Evolutionary conservation across 495 filamentous ascomycete genomes (phyloP).

Genomic region (Penicillium chermesinum): DNA sequence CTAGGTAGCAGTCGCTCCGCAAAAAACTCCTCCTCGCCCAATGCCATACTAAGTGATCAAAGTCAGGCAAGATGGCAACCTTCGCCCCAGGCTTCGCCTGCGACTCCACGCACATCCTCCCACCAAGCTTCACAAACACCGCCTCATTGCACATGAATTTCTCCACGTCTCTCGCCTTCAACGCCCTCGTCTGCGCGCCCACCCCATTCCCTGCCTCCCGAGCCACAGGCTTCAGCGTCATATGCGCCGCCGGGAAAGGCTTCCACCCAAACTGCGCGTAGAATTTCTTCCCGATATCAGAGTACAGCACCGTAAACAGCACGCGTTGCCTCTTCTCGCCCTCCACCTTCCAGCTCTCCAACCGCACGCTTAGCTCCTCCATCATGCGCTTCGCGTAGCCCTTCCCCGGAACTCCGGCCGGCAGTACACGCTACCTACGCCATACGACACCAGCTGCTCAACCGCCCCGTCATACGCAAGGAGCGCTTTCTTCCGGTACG

Average conservation of each 20-base stretch:
- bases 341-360: constrained; percentile 50
- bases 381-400: constrained; percentile 78
- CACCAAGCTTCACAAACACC: constrained; percentile 28
- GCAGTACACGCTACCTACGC: constrained; percentile 83
- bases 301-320: constrained; percentile 74
- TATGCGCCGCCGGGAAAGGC: constrained; percentile 64
- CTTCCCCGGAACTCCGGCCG: constrained; percentile 60
- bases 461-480: constrained; percentile 46
- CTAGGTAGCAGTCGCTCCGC: constrained; percentile 43
- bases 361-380: constrained; percentile 46
- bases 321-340: constrained; percentile 30
- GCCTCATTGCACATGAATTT: constrained; percentile 31
- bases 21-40: constrained; percentile 83
- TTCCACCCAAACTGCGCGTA: constrained; percentile 81
- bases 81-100: constrained; percentile 28
- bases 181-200: constrained; percentile 17
- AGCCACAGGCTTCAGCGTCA: constrained; percentile 49
- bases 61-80: constrained; percentile 68
- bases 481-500: constrained; percentile 69
- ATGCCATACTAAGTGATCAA: constrained; percentile 76
- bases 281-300: constrained; percentile 92
- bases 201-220: constrained; percentile 12
- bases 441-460: constrained; percentile 65
- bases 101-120: constrained; percentile 29
- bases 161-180: constrained; percentile 29